Percentiles rank a stretch among this genome's conserved stretches.
These are phyloP conservation scores for Perkinsus olseni DNA, from an alignment of 169 alveolate species.

Conservation along the genomic window DNA sequence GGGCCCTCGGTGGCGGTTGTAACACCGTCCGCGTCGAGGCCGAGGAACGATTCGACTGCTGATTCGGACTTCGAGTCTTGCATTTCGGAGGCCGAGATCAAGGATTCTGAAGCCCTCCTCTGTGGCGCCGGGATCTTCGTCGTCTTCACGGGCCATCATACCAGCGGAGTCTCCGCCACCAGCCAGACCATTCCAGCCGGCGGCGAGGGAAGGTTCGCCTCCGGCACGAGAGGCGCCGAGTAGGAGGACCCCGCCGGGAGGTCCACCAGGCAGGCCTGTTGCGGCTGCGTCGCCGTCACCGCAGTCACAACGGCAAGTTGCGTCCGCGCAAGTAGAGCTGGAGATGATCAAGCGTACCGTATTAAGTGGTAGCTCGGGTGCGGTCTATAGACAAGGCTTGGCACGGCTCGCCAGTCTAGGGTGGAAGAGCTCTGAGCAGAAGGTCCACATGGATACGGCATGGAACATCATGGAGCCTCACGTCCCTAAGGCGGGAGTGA, in stretches of 20 bases:
- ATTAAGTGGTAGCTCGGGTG: background rate
- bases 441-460: background rate
- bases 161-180: background rate
- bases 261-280: background rate
- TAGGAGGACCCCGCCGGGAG: background rate
- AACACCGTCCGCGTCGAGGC: background rate
- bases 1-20: background rate
- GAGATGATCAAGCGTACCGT: background rate
- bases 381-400: background rate
- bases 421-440: background rate
- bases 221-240: background rate
- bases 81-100: background rate
- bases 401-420: background rate
- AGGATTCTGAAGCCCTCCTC: background rate
- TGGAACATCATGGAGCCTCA: background rate
- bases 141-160: background rate
- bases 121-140: background rate
- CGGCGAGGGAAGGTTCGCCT: background rate
- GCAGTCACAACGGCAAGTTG: background rate
- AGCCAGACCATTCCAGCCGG: background rate
- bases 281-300: background rate
- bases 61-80: background rate
- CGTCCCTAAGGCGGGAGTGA: background rate
- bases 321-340: background rate
- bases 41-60: background rate